These are phyloP conservation scores for Penicillium sp. DNA, from an alignment of 2,329 filamentous ascomycete genomes.

Conservation along the genomic window DNA sequence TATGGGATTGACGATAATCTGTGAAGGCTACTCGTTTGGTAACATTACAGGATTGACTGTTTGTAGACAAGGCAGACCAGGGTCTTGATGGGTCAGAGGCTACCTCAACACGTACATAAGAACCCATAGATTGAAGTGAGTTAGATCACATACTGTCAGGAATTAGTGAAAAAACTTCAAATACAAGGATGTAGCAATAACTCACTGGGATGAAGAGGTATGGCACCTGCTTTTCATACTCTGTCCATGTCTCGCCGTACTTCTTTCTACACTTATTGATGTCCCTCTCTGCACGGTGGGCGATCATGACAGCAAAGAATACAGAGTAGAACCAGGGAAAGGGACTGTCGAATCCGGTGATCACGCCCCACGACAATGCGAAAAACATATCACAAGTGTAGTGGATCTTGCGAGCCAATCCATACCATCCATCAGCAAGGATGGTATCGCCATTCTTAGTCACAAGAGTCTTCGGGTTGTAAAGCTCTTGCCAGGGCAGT, in stretches of 20 bases:
- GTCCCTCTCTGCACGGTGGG: constrained; percentile 72
- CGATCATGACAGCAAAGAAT: constrained; percentile 77
- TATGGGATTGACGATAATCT: not conserved
- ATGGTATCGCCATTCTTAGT: constrained; percentile 72
- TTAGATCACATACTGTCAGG: constrained; percentile 11
- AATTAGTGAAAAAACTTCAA: not conserved
- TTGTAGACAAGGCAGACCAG: not conserved
- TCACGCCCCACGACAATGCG: constrained; percentile 70
- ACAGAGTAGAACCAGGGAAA: constrained; percentile 87
- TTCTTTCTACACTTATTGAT: constrained; percentile 70
- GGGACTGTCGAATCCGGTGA: constrained; percentile 74
- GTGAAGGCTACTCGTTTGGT: not conserved
- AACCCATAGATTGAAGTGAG: not conserved
- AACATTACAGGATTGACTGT: not conserved
- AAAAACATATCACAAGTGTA: constrained; percentile 80
- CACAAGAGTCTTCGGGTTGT: constrained; percentile 74
- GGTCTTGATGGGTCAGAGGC: not conserved
- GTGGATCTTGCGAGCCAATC: constrained; percentile 72
- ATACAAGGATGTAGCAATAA: not conserved
- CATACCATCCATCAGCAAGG: constrained; percentile 82
- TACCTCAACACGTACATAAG: not conserved
- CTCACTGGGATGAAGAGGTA: constrained; percentile 77
- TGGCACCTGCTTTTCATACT: constrained; percentile 76
- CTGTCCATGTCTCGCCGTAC: constrained; percentile 76
- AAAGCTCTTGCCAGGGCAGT: constrained; percentile 76